phyloP scores from a whole-genome alignment of 192 early-diverging fungal genomes.

The Linnemannia elongata region DNA sequence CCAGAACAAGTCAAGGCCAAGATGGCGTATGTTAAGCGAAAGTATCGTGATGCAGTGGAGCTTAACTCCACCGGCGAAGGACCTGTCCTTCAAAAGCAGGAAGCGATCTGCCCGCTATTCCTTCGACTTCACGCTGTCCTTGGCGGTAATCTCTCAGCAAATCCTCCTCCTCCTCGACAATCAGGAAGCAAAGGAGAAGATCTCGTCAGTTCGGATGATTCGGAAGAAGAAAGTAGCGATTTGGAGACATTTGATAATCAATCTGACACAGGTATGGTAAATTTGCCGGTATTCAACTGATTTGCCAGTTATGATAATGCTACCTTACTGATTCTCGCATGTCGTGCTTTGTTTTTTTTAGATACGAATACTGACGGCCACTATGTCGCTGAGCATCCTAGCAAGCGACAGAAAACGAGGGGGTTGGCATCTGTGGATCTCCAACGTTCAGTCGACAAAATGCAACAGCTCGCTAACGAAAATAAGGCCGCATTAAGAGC shows the following conservation, averaged over 20 bases:
- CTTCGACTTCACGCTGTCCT: not conserved
- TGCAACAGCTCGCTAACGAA: not conserved
- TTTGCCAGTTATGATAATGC: not conserved
- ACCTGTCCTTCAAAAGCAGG: not conserved
- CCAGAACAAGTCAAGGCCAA: not conserved
- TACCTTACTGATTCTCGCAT: not conserved
- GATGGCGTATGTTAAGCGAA: not conserved
- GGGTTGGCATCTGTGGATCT: not conserved
- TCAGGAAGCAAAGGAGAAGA: not conserved
- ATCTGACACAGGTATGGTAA: not conserved
- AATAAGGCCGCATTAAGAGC: not conserved
- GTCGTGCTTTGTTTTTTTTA: not conserved
- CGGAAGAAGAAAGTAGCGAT: not conserved
- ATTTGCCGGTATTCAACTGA: not conserved
- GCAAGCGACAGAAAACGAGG: not conserved
- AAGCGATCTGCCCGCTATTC: not conserved
- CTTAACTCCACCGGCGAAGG: constrained; percentile 2
- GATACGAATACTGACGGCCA: not conserved
- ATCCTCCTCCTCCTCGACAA: not conserved
- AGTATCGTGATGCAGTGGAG: not conserved
- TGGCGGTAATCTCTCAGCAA: not conserved
- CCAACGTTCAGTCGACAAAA: not conserved
- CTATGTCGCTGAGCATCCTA: not conserved
- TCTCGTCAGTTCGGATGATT: not conserved
- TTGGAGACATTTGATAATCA: not conserved